These are phyloP conservation scores for Vairimorpha ceranae DNA, from an alignment of 371 early-diverging fungal species.

Conservation along the genomic window DNA sequence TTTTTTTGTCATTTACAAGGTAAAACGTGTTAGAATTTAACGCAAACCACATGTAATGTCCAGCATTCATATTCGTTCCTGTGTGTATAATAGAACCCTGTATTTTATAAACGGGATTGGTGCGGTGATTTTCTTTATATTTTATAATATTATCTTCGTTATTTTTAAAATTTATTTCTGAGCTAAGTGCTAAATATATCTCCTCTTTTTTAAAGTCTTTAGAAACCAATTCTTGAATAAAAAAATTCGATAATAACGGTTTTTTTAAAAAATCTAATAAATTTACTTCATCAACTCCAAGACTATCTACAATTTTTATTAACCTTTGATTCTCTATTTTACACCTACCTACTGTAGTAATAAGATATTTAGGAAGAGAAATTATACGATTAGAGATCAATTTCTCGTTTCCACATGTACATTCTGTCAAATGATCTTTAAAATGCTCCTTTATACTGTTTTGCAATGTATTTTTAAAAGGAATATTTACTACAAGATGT, in stretches of 20 bases:
- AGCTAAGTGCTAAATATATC: not conserved
- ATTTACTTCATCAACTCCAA: slow-evolving; percentile 16
- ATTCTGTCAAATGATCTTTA: not conserved
- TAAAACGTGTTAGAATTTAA: not conserved
- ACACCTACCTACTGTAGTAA: slow-evolving; percentile 15
- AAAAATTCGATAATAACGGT: not conserved
- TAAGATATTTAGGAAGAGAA: slow-evolving; percentile 14
- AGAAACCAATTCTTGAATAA: slow-evolving; percentile 1
- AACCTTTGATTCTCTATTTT: not conserved
- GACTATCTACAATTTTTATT: slow-evolving; percentile 5
- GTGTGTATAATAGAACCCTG: slow-evolving; percentile 33
- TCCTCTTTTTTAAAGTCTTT: slow-evolving; percentile 5
- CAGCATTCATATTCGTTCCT: slow-evolving; percentile 24
- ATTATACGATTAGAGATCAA: not conserved
- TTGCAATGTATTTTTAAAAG: slow-evolving; percentile 20
- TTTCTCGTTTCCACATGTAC: slow-evolving; percentile 25
- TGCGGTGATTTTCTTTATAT: not conserved
- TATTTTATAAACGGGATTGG: slow-evolving; percentile 8
- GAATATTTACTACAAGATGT: slow-evolving; percentile 1
- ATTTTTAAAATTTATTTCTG: not conserved
- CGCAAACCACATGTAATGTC: slow-evolving; percentile 53
- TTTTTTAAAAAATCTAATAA: slow-evolving; percentile 2
- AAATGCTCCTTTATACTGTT: slow-evolving; percentile 29
- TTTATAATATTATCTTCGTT: not conserved
- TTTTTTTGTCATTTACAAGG: slow-evolving; percentile 3